Evolutionary conservation across 2,329 filamentous ascomycete species (phyloP).

Genomic region (Daldinia sp.): DNA sequence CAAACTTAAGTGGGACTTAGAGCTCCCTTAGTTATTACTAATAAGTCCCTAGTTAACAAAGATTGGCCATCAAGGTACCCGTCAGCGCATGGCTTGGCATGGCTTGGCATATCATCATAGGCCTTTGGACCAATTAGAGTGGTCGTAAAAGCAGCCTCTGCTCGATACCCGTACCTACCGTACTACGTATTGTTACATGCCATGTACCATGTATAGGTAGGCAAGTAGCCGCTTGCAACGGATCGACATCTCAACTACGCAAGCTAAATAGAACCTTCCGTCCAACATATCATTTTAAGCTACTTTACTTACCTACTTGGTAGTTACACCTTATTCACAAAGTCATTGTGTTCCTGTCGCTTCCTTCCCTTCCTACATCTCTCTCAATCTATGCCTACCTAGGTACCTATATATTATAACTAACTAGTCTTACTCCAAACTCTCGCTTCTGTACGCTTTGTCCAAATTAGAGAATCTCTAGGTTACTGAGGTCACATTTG

Average conservation of each 20-base stretch:
- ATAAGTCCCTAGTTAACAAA: constrained; percentile 12
- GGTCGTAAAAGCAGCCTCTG: constrained; percentile 22
- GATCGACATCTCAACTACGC: constrained; percentile 6
- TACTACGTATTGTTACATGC: neutral
- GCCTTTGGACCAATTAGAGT: constrained; percentile 37
- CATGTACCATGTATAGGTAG: constrained; percentile 3
- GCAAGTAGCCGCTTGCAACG: constrained; percentile 4
- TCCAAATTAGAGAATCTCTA: neutral
- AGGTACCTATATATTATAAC: neutral
- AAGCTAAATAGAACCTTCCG: constrained; percentile 30
- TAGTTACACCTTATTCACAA: neutral
- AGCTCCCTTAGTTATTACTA: constrained; percentile 24
- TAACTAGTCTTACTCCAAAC: neutral
- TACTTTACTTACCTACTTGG: too few species aligned
- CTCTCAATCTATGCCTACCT: neutral
- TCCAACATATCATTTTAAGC: neutral
- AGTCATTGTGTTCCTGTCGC: constrained; percentile 8
- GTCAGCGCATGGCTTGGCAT: constrained; percentile 19
- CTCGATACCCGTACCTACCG: constrained; percentile 4
- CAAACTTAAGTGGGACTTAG: constrained; percentile 9
- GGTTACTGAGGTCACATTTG: too few species aligned
- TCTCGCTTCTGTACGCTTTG: constrained; percentile 5
- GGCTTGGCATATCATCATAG: constrained; percentile 39
- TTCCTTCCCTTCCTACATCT: neutral
- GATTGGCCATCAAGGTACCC: constrained; percentile 44